These are phyloP conservation scores for Urostyla sp. DNA, from an alignment of 73 alveolate genomes.

Conservation along the genomic window DNA sequence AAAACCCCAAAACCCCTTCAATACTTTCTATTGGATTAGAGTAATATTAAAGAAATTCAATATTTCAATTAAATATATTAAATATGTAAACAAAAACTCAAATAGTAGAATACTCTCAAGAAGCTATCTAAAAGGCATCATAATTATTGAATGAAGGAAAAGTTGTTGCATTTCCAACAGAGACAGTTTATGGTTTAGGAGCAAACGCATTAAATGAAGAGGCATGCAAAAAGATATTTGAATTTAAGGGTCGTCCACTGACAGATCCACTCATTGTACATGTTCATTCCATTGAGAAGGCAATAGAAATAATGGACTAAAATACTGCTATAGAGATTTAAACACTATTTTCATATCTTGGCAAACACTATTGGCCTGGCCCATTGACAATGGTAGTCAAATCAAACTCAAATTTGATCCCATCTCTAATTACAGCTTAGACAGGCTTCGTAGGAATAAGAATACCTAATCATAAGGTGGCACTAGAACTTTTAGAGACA, in stretches of 20 bases:
- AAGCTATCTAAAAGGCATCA: conserved; percentile 67
- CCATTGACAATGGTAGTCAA: conserved; percentile 93
- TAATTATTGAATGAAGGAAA: conserved; percentile 69
- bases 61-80: too few species aligned
- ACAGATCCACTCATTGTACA: conserved; percentile 97
- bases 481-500: conserved; percentile 72
- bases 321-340: conserved; percentile 63
- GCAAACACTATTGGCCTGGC: conserved; percentile 97
- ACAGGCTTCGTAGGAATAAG: conserved; percentile 94
- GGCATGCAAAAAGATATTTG: conserved; percentile 90
- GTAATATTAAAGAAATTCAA: too few species aligned
- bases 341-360: conserved; percentile 67
- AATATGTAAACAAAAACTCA: conserved; percentile 26
- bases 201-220: conserved; percentile 96
- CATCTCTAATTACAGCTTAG: conserved; percentile 82
- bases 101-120: conserved; percentile 47
- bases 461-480: conserved; percentile 84
- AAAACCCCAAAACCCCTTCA: too few species aligned
- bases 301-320: conserved; percentile 62
- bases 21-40: too few species aligned
- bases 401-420: conserved; percentile 75
- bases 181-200: conserved; percentile 98
- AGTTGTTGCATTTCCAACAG: conserved; percentile 97
- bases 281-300: conserved; percentile 78
- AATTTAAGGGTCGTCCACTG: conserved; percentile 92